phyloP scores from a whole-genome alignment of 495 filamentous ascomycete genomes.

The Lasiosphaeria ovina region DNA sequence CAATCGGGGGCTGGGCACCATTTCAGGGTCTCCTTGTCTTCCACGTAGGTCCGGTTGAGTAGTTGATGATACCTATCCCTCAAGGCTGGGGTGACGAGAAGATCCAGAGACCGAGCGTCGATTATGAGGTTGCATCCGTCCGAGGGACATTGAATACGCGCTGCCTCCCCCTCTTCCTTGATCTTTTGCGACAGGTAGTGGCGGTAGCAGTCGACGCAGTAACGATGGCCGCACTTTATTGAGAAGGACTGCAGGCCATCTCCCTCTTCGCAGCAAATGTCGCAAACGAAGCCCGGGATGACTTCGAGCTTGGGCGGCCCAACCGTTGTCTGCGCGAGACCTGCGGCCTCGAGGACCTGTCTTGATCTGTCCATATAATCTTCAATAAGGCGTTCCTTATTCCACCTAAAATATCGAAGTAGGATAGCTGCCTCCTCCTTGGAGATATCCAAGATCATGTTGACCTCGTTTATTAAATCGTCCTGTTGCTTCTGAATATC shows the following conservation, averaged over 20 bases:
- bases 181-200: conserved; percentile 93
- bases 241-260: conserved; percentile 81
- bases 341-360: conserved; percentile 78
- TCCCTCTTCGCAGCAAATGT: conserved; percentile 93
- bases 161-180: conserved; percentile 89
- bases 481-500: conserved; percentile 84
- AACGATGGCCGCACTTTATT: conserved; percentile 94
- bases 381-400: conserved; percentile 91
- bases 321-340: conserved; percentile 66
- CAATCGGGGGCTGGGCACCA: conserved; percentile 98
- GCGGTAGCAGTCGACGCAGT: conserved; percentile 88
- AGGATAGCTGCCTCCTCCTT: conserved; percentile 87
- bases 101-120: conserved; percentile 80
- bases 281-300: conserved; percentile 78
- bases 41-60: conserved; percentile 90
- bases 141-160: conserved; percentile 88
- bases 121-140: conserved; percentile 87
- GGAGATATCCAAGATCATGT: conserved; percentile 79
- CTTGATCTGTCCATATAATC: conserved; percentile 86
- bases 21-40: conserved; percentile 89
- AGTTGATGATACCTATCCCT: conserved; percentile 78
- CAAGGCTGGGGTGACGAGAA: conserved; percentile 74
- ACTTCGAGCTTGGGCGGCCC: conserved; percentile 63
- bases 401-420: conserved; percentile 86
- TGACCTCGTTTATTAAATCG: conserved; percentile 80